Evolutionary conservation across 345 rosid species (phyloP).

Genomic region (Ceriops tagal): DNA sequence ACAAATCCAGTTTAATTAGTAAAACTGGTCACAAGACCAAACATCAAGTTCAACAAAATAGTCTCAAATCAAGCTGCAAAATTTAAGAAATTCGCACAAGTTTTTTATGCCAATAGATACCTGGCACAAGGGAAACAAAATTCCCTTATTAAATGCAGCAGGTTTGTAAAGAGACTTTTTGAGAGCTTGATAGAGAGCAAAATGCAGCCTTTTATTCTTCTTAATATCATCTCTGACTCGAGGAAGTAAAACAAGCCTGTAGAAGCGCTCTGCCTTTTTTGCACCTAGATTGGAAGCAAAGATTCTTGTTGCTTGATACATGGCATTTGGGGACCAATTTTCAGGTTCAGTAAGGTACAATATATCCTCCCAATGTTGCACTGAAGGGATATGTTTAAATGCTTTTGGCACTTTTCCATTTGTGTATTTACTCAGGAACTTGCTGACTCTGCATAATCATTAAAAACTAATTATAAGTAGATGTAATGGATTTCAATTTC

Average conservation of each 20-base stretch:
- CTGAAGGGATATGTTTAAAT: conserved; percentile 69
- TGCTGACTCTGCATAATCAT: conserved; percentile 63
- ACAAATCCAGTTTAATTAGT: too few species aligned
- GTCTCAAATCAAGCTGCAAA: too few species aligned
- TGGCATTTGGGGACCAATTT: conserved; percentile 93
- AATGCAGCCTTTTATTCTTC: conserved; percentile 79
- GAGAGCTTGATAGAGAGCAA: conserved; percentile 73
- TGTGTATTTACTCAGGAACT: conserved; percentile 69
- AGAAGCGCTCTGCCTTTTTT: conserved; percentile 68
- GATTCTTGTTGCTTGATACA: conserved; percentile 90
- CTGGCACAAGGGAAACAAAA: conserved; percentile 83
- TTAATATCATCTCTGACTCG: conserved; percentile 85
- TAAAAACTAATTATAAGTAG: not conserved
- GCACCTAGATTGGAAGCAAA: conserved; percentile 73
- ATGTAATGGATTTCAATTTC: too few species aligned
- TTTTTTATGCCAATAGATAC: conserved; percentile 27
- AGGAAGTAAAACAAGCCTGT: conserved; percentile 78
- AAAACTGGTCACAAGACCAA: too few species aligned
- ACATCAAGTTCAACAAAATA: too few species aligned
- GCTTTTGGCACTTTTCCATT: conserved; percentile 89
- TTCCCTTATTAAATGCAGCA: conserved; percentile 91
- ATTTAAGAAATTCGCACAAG: too few species aligned
- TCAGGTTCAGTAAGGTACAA: conserved; percentile 87
- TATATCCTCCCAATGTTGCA: conserved; percentile 80
- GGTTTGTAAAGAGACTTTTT: conserved; percentile 83